phyloP scores from a whole-genome alignment of 768 basidiomycete genomes.

The Boletus rubroflammeus region DNA sequence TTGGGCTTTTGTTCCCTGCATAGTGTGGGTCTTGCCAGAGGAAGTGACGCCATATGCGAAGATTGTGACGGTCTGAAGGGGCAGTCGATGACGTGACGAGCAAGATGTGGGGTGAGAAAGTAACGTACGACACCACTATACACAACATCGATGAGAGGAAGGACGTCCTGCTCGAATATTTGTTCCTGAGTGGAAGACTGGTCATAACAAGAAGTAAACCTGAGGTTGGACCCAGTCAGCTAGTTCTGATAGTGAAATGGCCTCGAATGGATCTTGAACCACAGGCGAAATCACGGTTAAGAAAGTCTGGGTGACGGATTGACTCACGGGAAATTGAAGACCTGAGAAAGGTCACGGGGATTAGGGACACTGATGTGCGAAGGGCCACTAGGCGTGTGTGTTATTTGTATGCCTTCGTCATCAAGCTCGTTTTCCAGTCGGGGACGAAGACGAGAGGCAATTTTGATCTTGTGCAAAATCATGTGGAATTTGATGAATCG shows the following conservation, averaged over 20 bases:
- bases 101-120: not conserved
- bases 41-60: constrained; percentile 92
- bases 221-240: constrained; percentile 25
- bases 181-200: constrained; percentile 67
- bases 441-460: constrained; percentile 69
- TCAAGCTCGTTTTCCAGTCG: constrained; percentile 57
- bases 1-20: constrained; percentile 72
- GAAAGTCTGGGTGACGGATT: not conserved
- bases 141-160: constrained; percentile 74
- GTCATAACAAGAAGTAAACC: constrained; percentile 76
- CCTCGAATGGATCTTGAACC: constrained; percentile 1
- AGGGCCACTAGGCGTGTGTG: constrained; percentile 38
- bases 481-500: constrained; percentile 4
- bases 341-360: constrained; percentile 61
- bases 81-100: not conserved
- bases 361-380: constrained; percentile 65
- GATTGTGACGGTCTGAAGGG: constrained; percentile 69
- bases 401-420: constrained; percentile 57
- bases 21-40: constrained; percentile 89
- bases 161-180: constrained; percentile 73
- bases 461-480: constrained; percentile 54
- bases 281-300: not conserved
- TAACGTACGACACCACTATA: constrained; percentile 67
- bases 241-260: not conserved
- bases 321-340: constrained; percentile 76